Conservation (phyloP, 2,329 filamentous ascomycete genomes). For the Torrubiella hemipterigena region DNA sequence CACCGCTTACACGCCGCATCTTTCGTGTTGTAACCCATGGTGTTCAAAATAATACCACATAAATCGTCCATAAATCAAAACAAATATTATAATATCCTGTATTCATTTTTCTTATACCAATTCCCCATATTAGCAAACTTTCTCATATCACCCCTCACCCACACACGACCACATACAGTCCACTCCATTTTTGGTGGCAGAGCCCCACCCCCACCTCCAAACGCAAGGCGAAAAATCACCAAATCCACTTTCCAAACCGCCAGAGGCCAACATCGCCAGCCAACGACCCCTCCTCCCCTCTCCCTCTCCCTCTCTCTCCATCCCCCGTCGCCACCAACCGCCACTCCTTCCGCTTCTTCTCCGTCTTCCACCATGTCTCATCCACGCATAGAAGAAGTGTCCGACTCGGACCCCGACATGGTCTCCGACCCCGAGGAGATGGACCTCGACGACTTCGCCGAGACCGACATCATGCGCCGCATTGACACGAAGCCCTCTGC, state of each 20-base stretch:
- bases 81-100: too few species aligned
- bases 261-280: not conserved
- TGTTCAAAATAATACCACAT: too few species aligned
- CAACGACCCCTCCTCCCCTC: not conserved
- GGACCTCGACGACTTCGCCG: constrained; percentile 57
- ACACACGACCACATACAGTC: not conserved
- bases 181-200: not conserved
- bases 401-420: constrained; percentile 57
- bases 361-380: constrained; percentile 53
- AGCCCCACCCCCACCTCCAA: not conserved
- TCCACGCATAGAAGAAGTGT: constrained; percentile 85
- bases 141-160: too few species aligned
- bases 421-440: constrained; percentile 76
- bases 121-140: too few species aligned
- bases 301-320: not conserved
- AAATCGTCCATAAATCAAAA: too few species aligned
- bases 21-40: too few species aligned
- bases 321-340: not conserved
- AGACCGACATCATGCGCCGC: constrained; percentile 43
- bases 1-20: too few species aligned
- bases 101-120: too few species aligned
- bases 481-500: constrained; percentile 19
- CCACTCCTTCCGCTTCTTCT: not conserved
- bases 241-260: too few species aligned
- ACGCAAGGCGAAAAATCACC: not conserved